Evolutionary conservation across 352 stramenopile species (phyloP), one percentile per base, ranked within the genome.

Genomic region (Globisporangium paroecandrum): DNA sequence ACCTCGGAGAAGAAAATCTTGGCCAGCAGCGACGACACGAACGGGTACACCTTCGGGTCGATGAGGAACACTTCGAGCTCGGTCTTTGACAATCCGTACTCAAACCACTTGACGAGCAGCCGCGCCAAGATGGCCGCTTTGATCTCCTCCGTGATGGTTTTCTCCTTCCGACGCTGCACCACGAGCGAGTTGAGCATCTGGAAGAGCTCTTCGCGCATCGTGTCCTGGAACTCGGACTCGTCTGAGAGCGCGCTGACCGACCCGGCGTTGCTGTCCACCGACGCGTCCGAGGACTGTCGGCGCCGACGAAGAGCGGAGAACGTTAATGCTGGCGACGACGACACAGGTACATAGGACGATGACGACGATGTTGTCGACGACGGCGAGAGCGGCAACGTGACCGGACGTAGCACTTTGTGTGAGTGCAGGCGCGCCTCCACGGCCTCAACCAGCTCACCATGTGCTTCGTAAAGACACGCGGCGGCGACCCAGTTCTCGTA

Each of bases 41-140:
- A 75, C 24, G 64, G 51, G 46, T 90, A 93, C 29, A 93, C 83
- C 4, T 77, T 73, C 2, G 74, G 62, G 27, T 92, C 81, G 29
- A 85, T 80, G 6, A 96, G 68, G 54, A 85, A 85, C 0, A 79
- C 73, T 60, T 96, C 88, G 9, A 96, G 71, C 22, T 85, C 81
- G 1, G 75, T 74, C 24, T 73, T 76, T 5, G 81, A 60, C 12
- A 94, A 65, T 15, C 77, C 81, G 56, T 89, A 94, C 22, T 94
- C 85, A 55, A 92, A 91, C 88, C 88, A 96, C 64, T 94, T 94
- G 22, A 94, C 81, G 2, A 96, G 62, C 20, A 96, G 69, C 15
- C 88, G 85, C 29, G 88, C 81, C 24, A 96, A 74, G 49, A 96
- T 93, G 32, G 85, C 83, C 0, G 80, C 82, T 4, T 84, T 77